phyloP scores from a whole-genome alignment of 495 filamentous ascomycete species.

The Trichoderma orchidacearum region DNA sequence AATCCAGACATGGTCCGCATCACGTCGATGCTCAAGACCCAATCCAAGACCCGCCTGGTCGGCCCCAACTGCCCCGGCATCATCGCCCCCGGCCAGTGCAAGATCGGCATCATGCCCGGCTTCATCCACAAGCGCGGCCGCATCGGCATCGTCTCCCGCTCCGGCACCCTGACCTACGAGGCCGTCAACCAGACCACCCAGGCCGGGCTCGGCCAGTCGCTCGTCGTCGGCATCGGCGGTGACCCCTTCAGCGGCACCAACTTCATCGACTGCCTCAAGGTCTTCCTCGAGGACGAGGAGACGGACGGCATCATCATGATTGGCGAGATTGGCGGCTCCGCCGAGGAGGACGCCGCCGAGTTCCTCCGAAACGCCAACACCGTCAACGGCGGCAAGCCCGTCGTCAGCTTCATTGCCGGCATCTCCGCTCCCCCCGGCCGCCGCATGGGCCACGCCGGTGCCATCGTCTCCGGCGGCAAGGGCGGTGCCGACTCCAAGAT shows the following conservation, averaged over 20 bases:
- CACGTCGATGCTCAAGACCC: constrained; percentile 93
- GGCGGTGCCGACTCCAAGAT: constrained; percentile 98
- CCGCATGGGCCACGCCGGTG: constrained; percentile 96
- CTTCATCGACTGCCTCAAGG: constrained; percentile 97
- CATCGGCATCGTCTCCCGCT: constrained; percentile 95
- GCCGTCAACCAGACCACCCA: constrained; percentile 98
- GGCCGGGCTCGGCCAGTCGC: constrained; percentile 90
- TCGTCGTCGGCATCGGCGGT: constrained; percentile 96
- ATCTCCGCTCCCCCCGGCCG: constrained; percentile 92
- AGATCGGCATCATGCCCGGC: constrained; percentile 99
- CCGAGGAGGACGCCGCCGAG: constrained; percentile 92
- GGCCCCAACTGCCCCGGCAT: constrained; percentile 98
- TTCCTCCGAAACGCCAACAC: constrained; percentile 88
- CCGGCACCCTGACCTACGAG: constrained; percentile 97
- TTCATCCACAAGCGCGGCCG: constrained; percentile 99
- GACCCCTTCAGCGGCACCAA: constrained; percentile 98
- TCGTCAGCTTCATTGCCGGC: constrained; percentile 96
- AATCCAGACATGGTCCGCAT: constrained; percentile 91
- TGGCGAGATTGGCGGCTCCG: constrained; percentile 94
- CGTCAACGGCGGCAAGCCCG: constrained; percentile 70
- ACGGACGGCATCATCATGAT: constrained; percentile 99
- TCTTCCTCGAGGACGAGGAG: constrained; percentile 91
- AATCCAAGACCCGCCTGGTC: constrained; percentile 90
- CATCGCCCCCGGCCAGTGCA: constrained; percentile 96
- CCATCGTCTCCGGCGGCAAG: constrained; percentile 95